A percentile compares a stretch with the other conserved stretches of the same genome.
Conservation (phyloP, 768 basidiomycete genomes). For the Lactarius sanguifluus region DNA sequence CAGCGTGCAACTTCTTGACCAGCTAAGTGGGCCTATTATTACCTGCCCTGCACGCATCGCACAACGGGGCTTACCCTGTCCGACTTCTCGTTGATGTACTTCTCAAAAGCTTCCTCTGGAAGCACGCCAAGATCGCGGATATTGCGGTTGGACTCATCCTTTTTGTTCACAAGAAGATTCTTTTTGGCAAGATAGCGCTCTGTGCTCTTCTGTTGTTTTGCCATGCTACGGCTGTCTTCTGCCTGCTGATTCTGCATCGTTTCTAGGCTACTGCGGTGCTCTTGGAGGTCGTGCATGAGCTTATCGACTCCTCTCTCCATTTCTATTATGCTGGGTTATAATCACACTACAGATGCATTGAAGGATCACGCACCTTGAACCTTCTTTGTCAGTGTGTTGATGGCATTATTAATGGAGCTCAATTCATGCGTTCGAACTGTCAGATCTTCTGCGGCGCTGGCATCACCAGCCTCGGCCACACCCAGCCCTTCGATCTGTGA, state of each 20-base stretch:
- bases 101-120: conserved; percentile 96
- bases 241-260: conserved; percentile 75
- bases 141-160: conserved; percentile 93
- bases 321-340: conserved; percentile 40
- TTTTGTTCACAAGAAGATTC: conserved; percentile 77
- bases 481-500: conserved; percentile 74
- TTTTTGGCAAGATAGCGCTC: conserved; percentile 93
- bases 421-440: conserved; percentile 71
- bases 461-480: conserved; percentile 55
- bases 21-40: conserved; percentile 50
- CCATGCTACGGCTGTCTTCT: conserved; percentile 83
- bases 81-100: conserved; percentile 85
- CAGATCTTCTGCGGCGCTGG: conserved; percentile 62
- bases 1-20: conserved; percentile 86
- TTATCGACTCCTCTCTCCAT: conserved; percentile 75
- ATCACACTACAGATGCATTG: background rate
- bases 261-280: conserved; percentile 65
- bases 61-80: conserved; percentile 62
- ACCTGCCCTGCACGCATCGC: background rate
- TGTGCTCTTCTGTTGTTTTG: conserved; percentile 92
- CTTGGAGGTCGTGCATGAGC: conserved; percentile 60
- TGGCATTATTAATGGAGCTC: conserved; percentile 59
- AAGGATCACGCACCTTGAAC: conserved; percentile 49
- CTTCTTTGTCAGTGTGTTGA: conserved; percentile 61
- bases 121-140: conserved; percentile 95